Base-by-base conservation (phyloP, 106 monocot genomes). In the Xerophyta viscosa region DNA sequence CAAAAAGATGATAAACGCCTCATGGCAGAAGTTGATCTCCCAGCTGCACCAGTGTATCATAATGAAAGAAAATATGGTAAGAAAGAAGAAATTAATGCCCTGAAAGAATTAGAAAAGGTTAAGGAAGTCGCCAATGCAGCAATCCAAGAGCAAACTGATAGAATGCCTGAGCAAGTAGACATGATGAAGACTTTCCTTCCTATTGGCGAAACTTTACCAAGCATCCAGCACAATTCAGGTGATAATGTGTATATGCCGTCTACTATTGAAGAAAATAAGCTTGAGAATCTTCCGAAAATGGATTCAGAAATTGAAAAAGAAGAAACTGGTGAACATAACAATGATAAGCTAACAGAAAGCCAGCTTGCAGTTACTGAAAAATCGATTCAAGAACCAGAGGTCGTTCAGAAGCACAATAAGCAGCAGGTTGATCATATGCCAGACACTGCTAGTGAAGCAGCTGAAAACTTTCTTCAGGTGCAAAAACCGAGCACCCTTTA, bases 51-150 rank as follows among this genome's bases (percentile, higher is more conserved):
- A 10, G 41, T 19, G 55, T 30, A 3, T 21, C 20, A 19, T 31
- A 42, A 70, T 3, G 58, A 64, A 15, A 33, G 11, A 24, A 26
- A 62, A 22, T 46, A 63, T 54, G 39, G 17, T 66, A 11, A 43
- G 17, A 26, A 51, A 57, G 58, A 67, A 27, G 22, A 29, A 18
- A 58, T 20, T 17, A 31, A 24, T 29, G 27, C 19, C 17, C 9
- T 27, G 20, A 37, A 66, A 23, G 60, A 42, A 3, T 12, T 50
- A 25, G 58, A 28, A 6, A 24, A 52, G 48, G 54, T 36, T 27
- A 47, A 42, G 3, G 28, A 70, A 48, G 47, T 24, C 46, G 10
- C 39, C 17, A 20, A 44, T 48, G 46, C 10, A 69, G 46, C 28
- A 41, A 31, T 24, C 19, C 39, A 58, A 10, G 57, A 62, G 24